Evolutionary conservation across 2,329 filamentous ascomycete species (phyloP), one percentile per base, ranked within the genome.

Genomic region (Cladosporium austrohemisphaericum): DNA sequence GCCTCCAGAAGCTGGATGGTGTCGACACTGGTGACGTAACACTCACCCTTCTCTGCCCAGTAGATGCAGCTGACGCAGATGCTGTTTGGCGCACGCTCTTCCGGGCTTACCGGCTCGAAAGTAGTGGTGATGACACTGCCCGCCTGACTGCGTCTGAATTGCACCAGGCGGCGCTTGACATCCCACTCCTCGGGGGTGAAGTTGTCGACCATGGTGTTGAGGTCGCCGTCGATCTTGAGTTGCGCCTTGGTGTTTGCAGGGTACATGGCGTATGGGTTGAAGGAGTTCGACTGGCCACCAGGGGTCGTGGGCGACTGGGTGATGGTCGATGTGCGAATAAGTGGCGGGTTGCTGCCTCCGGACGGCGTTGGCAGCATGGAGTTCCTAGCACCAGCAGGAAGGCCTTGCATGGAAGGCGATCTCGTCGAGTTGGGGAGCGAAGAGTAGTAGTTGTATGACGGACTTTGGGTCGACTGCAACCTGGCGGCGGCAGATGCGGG

Each of bases 21-120:
- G 69, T 98, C 93, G 14, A 98, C 93, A 45, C 91, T 96, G 2
- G 93, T 97, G 47, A 97, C 90, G 67, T 84, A 97, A 69, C 86
- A 95, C 61, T 95, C 88, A 40, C 83, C 76, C 71, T 90, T 94
- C 69, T 95, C 90, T 51, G 85, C 85, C 93, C 93, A 98, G 76
- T 84, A 91, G 63, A 98, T 98, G 74, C 93, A 98, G 69, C 91
- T 96, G 65, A 98, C 88, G 71, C 90, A 95, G 53, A 94, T 92
- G 70, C 86, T 90, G 71, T 92, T 87, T 2, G 84, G 81, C 1
- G 85, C 81, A 18, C 90, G 82, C 54, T 95, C 87, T 61, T 89
- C 87, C 11, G 83, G 81, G 13, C 86, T 77, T 38, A 96, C 84
- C 0, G 90, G 76, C 41, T 84, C 81, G 72, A 97, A 97, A 11